These are phyloP conservation scores for Parastagonospora avenae DNA, from an alignment of 2,329 filamentous ascomycete genomes.

Conservation along the genomic window DNA sequence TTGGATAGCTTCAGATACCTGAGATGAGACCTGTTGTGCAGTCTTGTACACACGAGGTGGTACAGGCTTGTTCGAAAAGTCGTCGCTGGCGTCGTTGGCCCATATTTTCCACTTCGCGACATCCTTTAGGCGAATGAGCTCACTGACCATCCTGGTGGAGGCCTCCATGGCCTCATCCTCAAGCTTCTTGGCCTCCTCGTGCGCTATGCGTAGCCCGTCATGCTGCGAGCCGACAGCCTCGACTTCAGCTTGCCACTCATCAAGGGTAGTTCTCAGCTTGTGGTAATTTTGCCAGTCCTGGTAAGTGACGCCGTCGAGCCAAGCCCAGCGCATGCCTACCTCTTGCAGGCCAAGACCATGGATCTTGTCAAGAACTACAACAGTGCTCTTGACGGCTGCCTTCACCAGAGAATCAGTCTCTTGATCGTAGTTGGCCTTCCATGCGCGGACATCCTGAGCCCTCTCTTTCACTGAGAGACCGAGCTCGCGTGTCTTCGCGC, in stretches of 20 bases:
- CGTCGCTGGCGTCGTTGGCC: constrained; percentile 73
- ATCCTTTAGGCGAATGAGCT: constrained; percentile 80
- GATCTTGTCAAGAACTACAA: constrained; percentile 81
- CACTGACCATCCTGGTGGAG: constrained; percentile 77
- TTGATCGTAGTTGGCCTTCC: constrained; percentile 74
- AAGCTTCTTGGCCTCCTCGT: constrained; percentile 69
- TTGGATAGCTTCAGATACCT: constrained; percentile 43
- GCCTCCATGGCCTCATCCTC: constrained; percentile 80
- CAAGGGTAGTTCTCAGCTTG: constrained; percentile 79
- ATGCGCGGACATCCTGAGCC: constrained; percentile 76
- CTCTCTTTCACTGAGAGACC: constrained; percentile 76
- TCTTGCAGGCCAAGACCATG: constrained; percentile 85
- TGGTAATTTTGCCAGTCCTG: constrained; percentile 98
- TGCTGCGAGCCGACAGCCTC: constrained; percentile 76
- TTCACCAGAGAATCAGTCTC: constrained; percentile 72
- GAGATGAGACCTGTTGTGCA: constrained; percentile 48
- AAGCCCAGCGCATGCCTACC: constrained; percentile 92
- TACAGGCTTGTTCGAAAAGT: constrained; percentile 74
- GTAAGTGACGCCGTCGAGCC: constrained; percentile 94
- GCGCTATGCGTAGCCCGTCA: constrained; percentile 70
- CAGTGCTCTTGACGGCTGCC: constrained; percentile 76
- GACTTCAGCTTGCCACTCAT: constrained; percentile 83
- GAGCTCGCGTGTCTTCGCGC: constrained; percentile 65
- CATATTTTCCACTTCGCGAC: constrained; percentile 83
- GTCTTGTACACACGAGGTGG: constrained; percentile 59